Evolutionary conservation across 2,329 filamentous ascomycete species (phyloP), one percentile per base, ranked within the genome.

Genomic region (Metarhizium sp.): DNA sequence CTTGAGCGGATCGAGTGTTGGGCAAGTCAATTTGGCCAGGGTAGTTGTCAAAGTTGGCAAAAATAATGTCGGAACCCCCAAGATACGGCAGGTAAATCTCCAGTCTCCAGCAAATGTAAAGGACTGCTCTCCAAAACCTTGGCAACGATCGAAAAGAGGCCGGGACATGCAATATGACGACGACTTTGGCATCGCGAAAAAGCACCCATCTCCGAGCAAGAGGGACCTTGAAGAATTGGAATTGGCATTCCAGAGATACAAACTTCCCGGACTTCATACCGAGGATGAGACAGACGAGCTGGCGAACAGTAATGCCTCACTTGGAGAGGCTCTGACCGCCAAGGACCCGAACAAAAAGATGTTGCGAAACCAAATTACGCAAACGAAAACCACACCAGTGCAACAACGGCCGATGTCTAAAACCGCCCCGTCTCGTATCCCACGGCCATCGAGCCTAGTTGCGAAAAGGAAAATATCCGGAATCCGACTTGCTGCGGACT

Each of bases 201-300:
- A 76, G 55, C 73, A 76, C 43, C 74, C 74, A 6, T 76, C 74
- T 2, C 74, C 74, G 2, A 74, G 69, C 63, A 75, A 75, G 56
- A 63, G 66, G 34, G 69, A 67, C 10, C 61, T 76, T 25, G 67
- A 74, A 51, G 62, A 68, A n/a, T 62, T 75, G 29, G 69, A 71
- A 51, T 55, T 58, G 36, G 69, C 68, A 2, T 67, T 75, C 18
- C 66, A 64, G 53, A 62, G 64, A 20, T 73, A 72, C 51, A 60
- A 61, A 10, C 57, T 59, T 29, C 55, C 65, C 4, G 61, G 61
- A 34, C 45, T 57, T 29, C 59, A 57, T 3, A 52, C 55, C 6
- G 42, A 60, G 2, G 57, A 63, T 13, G 63, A 67, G 30, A 50
- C 59, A 14, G 66, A 73, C 52, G 70, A 74, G 55, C 62, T 70